Percentiles rank a stretch among this genome's conserved stretches.
These are phyloP conservation scores for Stagonosporopsis vannaccii DNA, from an alignment of 2,329 filamentous ascomycete species.

Conservation along the genomic window DNA sequence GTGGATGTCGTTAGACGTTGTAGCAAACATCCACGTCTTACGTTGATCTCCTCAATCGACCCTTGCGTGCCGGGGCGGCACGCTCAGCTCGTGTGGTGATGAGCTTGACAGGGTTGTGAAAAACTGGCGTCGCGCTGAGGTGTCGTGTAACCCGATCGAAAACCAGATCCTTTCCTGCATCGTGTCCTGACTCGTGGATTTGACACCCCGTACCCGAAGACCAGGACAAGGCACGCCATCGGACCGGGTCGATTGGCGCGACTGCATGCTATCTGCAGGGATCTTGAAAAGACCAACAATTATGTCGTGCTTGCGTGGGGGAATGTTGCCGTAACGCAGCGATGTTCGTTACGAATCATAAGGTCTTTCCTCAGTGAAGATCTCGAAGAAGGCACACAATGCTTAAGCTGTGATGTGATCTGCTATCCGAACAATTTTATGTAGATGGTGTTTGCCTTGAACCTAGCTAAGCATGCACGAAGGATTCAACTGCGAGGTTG, in stretches of 20 bases:
- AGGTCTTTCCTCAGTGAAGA: neutral
- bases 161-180: conserved; percentile 3
- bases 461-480: neutral
- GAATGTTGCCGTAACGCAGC: neutral
- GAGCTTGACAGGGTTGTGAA: neutral
- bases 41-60: neutral
- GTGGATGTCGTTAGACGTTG: neutral
- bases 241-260: conserved; percentile 12
- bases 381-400: neutral
- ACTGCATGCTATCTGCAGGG: neutral
- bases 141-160: conserved; percentile 16
- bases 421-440: neutral
- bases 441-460: neutral
- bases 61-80: neutral
- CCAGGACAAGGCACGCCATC: conserved; percentile 10
- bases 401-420: neutral
- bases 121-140: conserved; percentile 5
- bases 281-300: neutral
- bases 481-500: conserved; percentile 4
- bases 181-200: conserved; percentile 15
- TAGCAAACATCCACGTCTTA: neutral
- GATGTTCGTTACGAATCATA: neutral
- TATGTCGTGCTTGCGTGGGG: neutral
- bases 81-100: conserved; percentile 5
- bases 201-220: conserved; percentile 12